Base-by-base conservation (phyloP, 768 basidiomycete genomes). In the Heimioporus sp. region DNA sequence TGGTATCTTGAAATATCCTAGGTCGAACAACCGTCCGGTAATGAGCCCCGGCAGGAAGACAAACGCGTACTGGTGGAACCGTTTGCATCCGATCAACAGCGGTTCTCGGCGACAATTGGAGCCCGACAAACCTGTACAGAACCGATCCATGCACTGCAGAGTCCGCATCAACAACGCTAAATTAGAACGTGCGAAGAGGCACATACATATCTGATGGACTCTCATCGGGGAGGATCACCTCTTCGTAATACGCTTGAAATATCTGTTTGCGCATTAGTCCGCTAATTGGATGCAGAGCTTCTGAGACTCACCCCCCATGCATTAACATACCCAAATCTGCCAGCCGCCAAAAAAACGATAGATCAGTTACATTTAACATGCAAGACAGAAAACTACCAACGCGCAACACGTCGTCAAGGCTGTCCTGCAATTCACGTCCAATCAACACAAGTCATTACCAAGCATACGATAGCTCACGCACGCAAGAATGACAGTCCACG, bases 221-320 rank as follows among this genome's bases (percentile, higher is more conserved):
- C 1, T 74, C 71, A 24, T 75, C 56, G 0, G 62, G 67, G 15
- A 90, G 72, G 6, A 86, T 30, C 4, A 71, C 75, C 30, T 76
- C 68, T 58, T 86, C 74, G 56, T 91, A 89, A 62, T 87, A 86
- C 8, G 76, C 75, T 74, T 90, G 89, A 64, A 89, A 90, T 20
- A 82, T 76, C 86, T 89, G 46, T 13, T 1, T 31, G 7, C 21
- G 20, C 24, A 42, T 56, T 16, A 58, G 31, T 17, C 5, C 6
- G 19, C n/a, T 12, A 13, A 19, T 32, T 10, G 5, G 4, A 38
- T 20, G 7, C n/a, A 19, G 43, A 36, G 8, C 10, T 21, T 17
- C n/a, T 16, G 15, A 75, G 80, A 41, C 64, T 68, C 57, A 86
- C 87, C 44, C 88, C 87, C 85, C 86, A 88, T 0, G 84, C 79